These are phyloP conservation scores for Auricularia sp. DNA, from an alignment of 768 basidiomycete species.

Conservation along the genomic window DNA sequence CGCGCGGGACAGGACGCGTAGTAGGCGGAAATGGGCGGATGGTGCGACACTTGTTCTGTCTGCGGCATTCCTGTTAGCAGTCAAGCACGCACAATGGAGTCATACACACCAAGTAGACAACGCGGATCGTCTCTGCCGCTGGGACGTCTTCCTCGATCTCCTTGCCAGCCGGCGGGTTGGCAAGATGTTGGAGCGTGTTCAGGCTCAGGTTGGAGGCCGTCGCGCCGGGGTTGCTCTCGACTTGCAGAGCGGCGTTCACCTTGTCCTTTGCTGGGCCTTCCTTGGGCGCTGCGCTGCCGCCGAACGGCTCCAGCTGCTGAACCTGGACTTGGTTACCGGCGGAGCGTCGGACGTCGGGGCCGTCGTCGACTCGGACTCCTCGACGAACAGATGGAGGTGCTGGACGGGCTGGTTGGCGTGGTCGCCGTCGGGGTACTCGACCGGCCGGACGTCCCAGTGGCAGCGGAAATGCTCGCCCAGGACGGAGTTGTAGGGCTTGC, in stretches of 20 bases:
- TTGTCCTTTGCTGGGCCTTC: background rate
- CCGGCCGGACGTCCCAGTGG: constrained; percentile 73
- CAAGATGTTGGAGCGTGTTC: constrained; percentile 19
- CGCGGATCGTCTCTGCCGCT: constrained; percentile 40
- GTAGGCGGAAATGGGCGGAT: constrained; percentile 88
- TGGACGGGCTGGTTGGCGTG: constrained; percentile 37
- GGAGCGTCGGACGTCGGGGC: constrained; percentile 6
- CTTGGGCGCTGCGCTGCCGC: background rate
- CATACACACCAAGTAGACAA: constrained; percentile 49
- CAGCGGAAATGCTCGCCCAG: constrained; percentile 84
- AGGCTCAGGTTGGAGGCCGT: constrained; percentile 51
- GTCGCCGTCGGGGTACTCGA: constrained; percentile 38
- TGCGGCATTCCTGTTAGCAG: constrained; percentile 9
- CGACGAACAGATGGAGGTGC: constrained; percentile 22
- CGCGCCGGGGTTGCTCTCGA: constrained; percentile 39
- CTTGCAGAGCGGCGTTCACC: background rate
- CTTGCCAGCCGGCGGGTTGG: constrained; percentile 17
- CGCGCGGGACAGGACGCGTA: constrained; percentile 68
- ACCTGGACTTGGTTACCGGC: background rate
- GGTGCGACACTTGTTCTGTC: constrained; percentile 95
- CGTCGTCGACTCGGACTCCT: constrained; percentile 15
- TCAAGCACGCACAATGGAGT: background rate
- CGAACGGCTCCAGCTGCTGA: background rate
- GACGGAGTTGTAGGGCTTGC: constrained; percentile 87
- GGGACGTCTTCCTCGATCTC: constrained; percentile 25